Evolutionary conservation across 2,329 filamentous ascomycete species (phyloP), one percentile per base, ranked within the genome.

Genomic region (Paecilomyces formosus): DNA sequence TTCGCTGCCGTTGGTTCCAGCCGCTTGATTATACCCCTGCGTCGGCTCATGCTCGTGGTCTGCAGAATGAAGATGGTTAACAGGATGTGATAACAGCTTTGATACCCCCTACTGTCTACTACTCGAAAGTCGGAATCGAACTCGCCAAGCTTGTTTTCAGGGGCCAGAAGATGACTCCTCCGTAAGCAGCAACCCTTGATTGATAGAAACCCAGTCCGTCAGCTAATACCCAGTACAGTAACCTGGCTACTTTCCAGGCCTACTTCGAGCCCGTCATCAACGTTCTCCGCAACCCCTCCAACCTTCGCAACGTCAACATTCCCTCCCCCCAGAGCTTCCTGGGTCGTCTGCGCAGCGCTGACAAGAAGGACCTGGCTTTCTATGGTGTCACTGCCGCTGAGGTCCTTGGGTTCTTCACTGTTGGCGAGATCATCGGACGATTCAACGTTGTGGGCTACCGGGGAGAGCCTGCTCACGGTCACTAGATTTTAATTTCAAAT

Each of bases 361-460:
- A 85, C 76, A 81, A 78, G 65, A 82, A 85, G 66, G 88, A 96
- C 76, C 74, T 93, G 67, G 83, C 84, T 57, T 78, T 88, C 57
- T 88, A 83, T 61, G 90, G 89, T 67, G 89, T 99, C 60, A 80
- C 97, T 62, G 78, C 82, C 54, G 92, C 92, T 58, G 93, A 99
- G 80, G 84, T 91, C 55, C 79, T 99, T 66, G 94, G 94, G 62
- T 99, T 99, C 85, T 99, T 97, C 84, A 95, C 92, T 62, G 85
- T 97, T 57, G 94, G 94, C 65, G 92, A 97, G 84, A 97, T 99
- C 77, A 87, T 99, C 70, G 94, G 94, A 70, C 85, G 92, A 72
- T 86, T 94, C 81, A 97, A 99, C 88, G 77, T 99, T 68, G 83
- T 99, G 68, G 94, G 94, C 64, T 99, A 99, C 84, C 85, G 84